Base-by-base conservation (phyloP, 441 rosid genomes). In the Pelargonium myrrhifolium region DNA sequence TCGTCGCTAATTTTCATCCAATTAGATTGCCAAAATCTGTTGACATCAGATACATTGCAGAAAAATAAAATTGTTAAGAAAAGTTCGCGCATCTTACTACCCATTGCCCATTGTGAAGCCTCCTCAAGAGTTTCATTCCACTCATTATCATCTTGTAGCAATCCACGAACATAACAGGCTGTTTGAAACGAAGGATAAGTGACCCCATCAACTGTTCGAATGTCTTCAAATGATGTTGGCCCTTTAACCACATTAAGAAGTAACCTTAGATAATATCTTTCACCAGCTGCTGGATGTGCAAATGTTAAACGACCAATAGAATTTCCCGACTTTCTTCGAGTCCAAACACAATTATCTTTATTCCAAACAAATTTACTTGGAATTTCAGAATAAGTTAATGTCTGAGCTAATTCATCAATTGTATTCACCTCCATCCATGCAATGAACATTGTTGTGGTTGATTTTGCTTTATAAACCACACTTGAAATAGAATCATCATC, bases 101-200 rank as follows among this genome's bases (percentile, higher is more conserved):
- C 11, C 0, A 10, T 43, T 15, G 31, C 71, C 65, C 65, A 58
- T 8, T 9, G 1, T 9, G 60, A 21, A 14, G 60, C 56, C 14
- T 45, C 66, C n/a, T 42, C 20, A 10, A 26, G 6, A 1, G 68
- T 39, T 15, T 72, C 43, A 21, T 62, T 20, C 68, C 64, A 72
- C 35, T 72, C 66, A 10, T 51, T 59, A 40, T 65, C 66, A 22
- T 66, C 61, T 17, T 17, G 67, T 15, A 72, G 26, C 20, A 69
- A 59, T 1, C 66, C 70, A n/a, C 59, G 28, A 11, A 70, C 43
- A 12, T 43, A 28, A 21, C 70, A 69, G 3, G 51, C 21, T 0
- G n/a, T 58, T 1, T 53, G 20, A 9, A 9, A 69, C 6, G 70
- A 26, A 11, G 69, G 28, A 18, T 69, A 22, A 4, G n/a, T 12